A percentile compares a stretch with the other conserved stretches of the same genome.
Conservation (phyloP, 2,329 filamentous ascomycete genomes). For the Aspergillus sp. region DNA sequence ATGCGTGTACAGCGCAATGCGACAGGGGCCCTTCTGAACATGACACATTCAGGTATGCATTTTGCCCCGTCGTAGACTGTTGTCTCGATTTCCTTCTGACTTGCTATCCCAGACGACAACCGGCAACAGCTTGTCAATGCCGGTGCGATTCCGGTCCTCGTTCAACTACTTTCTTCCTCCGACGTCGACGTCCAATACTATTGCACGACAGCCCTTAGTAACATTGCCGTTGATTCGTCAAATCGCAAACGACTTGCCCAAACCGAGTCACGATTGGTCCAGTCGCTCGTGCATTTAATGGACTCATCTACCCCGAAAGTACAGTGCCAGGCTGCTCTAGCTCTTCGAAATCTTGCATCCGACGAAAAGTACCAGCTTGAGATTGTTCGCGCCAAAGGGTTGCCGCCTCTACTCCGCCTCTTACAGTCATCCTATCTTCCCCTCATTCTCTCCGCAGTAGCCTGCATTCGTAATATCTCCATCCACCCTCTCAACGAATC, state of each 20-base stretch:
- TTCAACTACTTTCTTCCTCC: slow-evolving; percentile 85
- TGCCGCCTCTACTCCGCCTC: slow-evolving; percentile 81
- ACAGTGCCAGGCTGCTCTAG: slow-evolving; percentile 93
- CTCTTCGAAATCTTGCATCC: slow-evolving; percentile 90
- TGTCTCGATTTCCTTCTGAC: slow-evolving; percentile 21
- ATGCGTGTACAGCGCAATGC: slow-evolving; percentile 98
- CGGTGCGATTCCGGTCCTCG: slow-evolving; percentile 94
- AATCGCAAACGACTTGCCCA: slow-evolving; percentile 90
- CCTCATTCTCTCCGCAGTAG: slow-evolving; percentile 92
- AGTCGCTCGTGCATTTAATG: slow-evolving; percentile 94
- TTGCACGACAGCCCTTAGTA: slow-evolving; percentile 96
- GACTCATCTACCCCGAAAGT: slow-evolving; percentile 96
- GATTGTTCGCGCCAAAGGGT: slow-evolving; percentile 85
- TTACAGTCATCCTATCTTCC: slow-evolving; percentile 94
- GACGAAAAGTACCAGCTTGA: slow-evolving; percentile 99
- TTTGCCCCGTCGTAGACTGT: not conserved
- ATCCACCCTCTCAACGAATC: slow-evolving; percentile 98
- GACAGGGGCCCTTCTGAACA: slow-evolving; percentile 92
- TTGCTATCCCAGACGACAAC: slow-evolving; percentile 73
- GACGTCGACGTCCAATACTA: slow-evolving; percentile 99
- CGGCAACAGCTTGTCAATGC: slow-evolving; percentile 95
- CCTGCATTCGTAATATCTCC: slow-evolving; percentile 97
- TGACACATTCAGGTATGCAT: slow-evolving; percentile 90
- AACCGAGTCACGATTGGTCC: slow-evolving; percentile 85
- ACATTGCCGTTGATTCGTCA: slow-evolving; percentile 90